These are phyloP conservation scores for Hyphopichia khmerensis DNA, from an alignment of 1,139 yeast genomes.

Conservation along the genomic window DNA sequence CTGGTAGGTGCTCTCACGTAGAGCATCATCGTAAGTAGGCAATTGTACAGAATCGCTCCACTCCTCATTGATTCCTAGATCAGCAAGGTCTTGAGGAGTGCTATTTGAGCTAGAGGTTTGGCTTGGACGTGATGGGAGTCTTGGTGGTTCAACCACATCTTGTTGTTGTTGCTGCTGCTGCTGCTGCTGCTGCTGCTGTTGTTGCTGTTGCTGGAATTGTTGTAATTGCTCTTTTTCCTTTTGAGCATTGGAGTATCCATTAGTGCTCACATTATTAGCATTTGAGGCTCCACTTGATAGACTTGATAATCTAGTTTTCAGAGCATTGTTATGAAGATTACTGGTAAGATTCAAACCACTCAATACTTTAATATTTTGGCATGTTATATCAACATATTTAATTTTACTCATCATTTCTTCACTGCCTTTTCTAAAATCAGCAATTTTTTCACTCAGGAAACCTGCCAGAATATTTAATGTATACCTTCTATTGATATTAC, in stretches of 20 bases:
- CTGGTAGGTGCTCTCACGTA: constrained; percentile 24
- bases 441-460: constrained; percentile 35
- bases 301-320: background rate
- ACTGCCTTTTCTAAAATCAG: constrained; percentile 16
- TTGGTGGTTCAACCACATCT: background rate
- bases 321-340: constrained; percentile 17
- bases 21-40: constrained; percentile 41
- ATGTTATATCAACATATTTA: constrained; percentile 30
- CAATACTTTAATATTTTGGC: constrained; percentile 38
- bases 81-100: background rate
- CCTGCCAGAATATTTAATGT: constrained; percentile 44
- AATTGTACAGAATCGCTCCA: constrained; percentile 8
- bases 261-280: no score
- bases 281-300: background rate
- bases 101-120: background rate
- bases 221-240: constrained; percentile 1
- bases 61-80: background rate
- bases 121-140: background rate
- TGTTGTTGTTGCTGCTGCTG: background rate
- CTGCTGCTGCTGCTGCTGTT: background rate
- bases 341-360: constrained; percentile 41
- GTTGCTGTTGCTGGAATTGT: background rate
- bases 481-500: constrained; percentile 56
- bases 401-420: constrained; percentile 20
- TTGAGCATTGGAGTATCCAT: constrained; percentile 3